These are phyloP conservation scores for Amauroascus niger DNA, from an alignment of 2,329 filamentous ascomycete genomes.

Conservation along the genomic window DNA sequence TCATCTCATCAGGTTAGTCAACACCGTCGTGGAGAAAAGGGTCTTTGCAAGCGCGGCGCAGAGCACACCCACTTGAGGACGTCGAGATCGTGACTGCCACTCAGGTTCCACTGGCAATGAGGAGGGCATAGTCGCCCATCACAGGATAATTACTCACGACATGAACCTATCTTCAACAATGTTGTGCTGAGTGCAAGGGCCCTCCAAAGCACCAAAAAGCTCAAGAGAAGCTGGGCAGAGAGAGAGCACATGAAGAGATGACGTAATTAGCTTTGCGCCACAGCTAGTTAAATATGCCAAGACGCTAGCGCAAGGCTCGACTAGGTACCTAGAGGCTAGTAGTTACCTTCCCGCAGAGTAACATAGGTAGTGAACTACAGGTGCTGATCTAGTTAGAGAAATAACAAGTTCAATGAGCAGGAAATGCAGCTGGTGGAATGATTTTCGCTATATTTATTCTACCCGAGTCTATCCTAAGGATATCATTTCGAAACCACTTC, in stretches of 20 bases:
- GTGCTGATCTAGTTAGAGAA: too few species aligned
- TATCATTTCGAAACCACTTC: neutral
- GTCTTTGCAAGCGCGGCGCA: neutral
- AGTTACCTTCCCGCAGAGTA: too few species aligned
- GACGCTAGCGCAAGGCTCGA: neutral
- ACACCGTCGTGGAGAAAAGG: neutral
- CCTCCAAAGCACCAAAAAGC: too few species aligned
- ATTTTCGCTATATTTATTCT: neutral
- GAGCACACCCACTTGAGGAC: neutral
- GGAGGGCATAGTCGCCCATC: conserved; percentile 4
- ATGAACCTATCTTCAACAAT: too few species aligned
- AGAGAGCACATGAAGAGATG: too few species aligned
- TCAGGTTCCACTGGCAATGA: neutral
- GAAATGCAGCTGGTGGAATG: too few species aligned
- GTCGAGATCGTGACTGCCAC: conserved; percentile 4
- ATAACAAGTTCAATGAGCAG: too few species aligned
- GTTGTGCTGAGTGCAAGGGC: too few species aligned
- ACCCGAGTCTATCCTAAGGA: neutral
- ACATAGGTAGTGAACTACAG: too few species aligned
- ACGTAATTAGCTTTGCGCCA: conserved; percentile 3
- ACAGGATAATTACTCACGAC: too few species aligned
- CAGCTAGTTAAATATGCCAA: neutral
- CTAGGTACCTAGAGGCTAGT: too few species aligned
- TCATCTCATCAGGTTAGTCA: neutral
- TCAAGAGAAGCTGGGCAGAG: too few species aligned